phyloP scores from a whole-genome alignment of 1,284 basidiomycete genomes.

The Cryptococcus amylolentus region DNA sequence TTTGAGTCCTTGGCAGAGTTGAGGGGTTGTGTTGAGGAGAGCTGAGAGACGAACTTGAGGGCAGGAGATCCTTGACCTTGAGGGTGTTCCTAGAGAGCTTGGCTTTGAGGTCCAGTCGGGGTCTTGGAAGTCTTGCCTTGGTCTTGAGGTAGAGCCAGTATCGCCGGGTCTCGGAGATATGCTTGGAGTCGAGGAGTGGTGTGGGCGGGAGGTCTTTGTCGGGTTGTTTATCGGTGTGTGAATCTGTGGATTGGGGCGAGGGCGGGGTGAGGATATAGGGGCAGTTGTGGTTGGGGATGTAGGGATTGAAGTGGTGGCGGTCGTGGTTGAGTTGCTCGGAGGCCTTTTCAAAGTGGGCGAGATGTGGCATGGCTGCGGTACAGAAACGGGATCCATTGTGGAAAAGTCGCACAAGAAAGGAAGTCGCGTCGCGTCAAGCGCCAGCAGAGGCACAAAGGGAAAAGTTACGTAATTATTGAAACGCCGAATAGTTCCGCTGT shows the following conservation, averaged over 20 bases:
- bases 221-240: neutral
- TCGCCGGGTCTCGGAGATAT: neutral
- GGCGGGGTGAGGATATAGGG: slow-evolving; percentile 12
- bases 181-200: neutral
- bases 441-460: neutral
- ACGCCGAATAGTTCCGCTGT: slow-evolving; percentile 4
- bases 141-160: neutral
- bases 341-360: neutral
- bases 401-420: neutral
- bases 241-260: neutral
- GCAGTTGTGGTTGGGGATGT: slow-evolving; percentile 23
- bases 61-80: neutral
- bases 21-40: neutral
- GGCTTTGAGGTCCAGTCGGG: too few relatives aligned
- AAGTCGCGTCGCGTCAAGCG: neutral
- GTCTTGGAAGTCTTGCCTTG: neutral
- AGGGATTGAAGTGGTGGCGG: slow-evolving; percentile 12
- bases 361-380: neutral
- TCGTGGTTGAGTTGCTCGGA: neutral
- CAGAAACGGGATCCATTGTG: neutral
- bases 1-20: neutral
- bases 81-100: neutral
- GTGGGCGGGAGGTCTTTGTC: neutral
- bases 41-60: neutral
- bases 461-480: neutral